Evolutionary conservation across 352 stramenopile species (phyloP), one percentile per base, ranked within the genome.

Genomic region (Blastocystis sp.): DNA sequence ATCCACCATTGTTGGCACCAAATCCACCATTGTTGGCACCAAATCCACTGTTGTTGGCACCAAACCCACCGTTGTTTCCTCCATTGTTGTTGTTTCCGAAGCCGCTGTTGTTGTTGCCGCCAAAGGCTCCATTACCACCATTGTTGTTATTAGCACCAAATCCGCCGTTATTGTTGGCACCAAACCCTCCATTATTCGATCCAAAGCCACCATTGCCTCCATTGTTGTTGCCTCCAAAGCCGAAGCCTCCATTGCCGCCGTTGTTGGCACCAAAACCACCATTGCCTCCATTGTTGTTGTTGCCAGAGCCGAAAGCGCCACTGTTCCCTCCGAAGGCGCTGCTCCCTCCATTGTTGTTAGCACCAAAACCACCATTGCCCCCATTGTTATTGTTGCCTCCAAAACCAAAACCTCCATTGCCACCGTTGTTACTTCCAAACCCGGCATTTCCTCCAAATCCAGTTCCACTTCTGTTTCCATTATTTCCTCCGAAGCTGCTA

Each of bases 231-330:
- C 28, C 28, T 34, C 28, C 28, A 34, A 9, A 9, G 52, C 1
- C 40, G 43, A 52, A 64, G 19, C 14, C 62, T 38, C 62, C 28
- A 34, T 34, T 34, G 28, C 28, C 28, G 0, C 28, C 28, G 28
- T 34, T 79, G 11, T 34, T 61, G 21, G 21, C 17, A 17, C 40
- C 40, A 61, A 79, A 61, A 34, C 69, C 69, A 79, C 2, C 62
- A 34, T 40, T 40, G 38, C 62, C 52, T 17, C 5, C 52, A 56
- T 19, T 38, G 43, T 43, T 76, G 52, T 76, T 76, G 52, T 21
- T 21, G 21, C 21, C 21, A 7, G 34, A n/a, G 34, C 28, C 28
- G 28, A 34, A 34, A 34, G 28, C 28, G 28, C 28, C 62, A 17
- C 10, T 28, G 21, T 38, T 69, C 34, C 9, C n/a, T 34, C 28